Evolutionary conservation across 1,284 basidiomycete genomes (phyloP).

Genomic region (Peniophora sp.): DNA sequence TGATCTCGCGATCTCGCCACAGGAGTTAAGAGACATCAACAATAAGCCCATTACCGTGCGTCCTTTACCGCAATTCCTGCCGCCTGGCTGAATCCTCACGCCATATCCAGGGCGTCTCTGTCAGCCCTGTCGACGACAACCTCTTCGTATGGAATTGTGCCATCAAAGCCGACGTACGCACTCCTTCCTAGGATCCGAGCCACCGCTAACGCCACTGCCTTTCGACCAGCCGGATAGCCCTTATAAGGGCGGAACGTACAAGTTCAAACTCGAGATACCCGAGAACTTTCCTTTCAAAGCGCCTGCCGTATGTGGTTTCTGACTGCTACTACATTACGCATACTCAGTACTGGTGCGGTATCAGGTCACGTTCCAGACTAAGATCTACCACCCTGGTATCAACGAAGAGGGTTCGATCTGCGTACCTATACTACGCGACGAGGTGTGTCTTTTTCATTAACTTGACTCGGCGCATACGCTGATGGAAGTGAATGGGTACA

Average conservation of each 20-base stretch:
- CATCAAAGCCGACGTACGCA: constrained; percentile 63
- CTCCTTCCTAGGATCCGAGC: constrained; percentile 1
- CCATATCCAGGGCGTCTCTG: constrained; percentile 53
- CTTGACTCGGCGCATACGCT: too few species aligned
- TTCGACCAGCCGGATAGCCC: constrained; percentile 65
- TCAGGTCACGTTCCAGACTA: constrained; percentile 81
- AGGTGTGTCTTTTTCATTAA: constrained; percentile 49
- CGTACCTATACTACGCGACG: constrained; percentile 72
- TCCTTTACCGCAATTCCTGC: constrained; percentile 1
- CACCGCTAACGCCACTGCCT: constrained; percentile 1
- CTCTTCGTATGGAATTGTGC: constrained; percentile 72
- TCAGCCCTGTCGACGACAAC: constrained; percentile 66
- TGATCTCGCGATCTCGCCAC: constrained; percentile 11
- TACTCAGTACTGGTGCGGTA: constrained; percentile 3
- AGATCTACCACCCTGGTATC: constrained; percentile 90
- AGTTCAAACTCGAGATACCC: constrained; percentile 65
- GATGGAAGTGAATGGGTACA: too few species aligned
- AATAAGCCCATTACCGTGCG: constrained; percentile 54
- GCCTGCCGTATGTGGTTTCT: constrained; percentile 45
- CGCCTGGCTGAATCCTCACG: too few species aligned
- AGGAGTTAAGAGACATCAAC: constrained; percentile 59
- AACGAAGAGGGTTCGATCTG: constrained; percentile 86
- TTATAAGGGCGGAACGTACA: constrained; percentile 80
- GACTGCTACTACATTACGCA: background rate
- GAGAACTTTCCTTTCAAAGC: constrained; percentile 87